Base-by-base conservation (phyloP, 306 rosid genomes). In the Dryas octopetala region DNA sequence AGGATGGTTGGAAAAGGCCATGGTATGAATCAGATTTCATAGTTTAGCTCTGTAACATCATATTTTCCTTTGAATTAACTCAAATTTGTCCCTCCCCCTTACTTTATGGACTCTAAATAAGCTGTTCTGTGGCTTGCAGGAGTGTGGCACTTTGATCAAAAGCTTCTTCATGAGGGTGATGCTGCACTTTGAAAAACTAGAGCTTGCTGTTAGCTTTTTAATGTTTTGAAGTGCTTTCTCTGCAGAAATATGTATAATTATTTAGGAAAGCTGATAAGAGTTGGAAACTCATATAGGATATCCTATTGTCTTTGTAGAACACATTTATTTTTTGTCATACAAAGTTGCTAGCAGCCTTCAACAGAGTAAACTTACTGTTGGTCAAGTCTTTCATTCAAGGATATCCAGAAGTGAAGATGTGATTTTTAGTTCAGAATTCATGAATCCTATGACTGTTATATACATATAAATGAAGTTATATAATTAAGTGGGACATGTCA, bases 81-180 rank as follows among this genome's bases (percentile, higher is more conserved):
- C 12, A 66, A 28, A 52, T 69, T 4, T 23, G 58, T 5, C 15
- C 49, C 9, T 11, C 63, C 7, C 2, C n/a, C 5, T n/a, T 50
- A 61, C 5, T 48, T 62, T 15, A 5, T 23, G 58, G 51, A 48
- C 74, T 45, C 57, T 60, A 46, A 26, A 38, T 57, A 63, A 4
- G 40, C 17, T 66, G 74, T 83, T 78, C 44, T 59, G 67, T 54
- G 68, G 60, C 45, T 44, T 62, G 32, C 89, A 94, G 97, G 98
- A 83, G 95, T 87, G 10, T 95, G 96, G 97, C 97, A 91, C 88
- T 91, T 95, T 62, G 93, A 95, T 89, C 96, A 91, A 90, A 67
- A 50, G 80, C 79, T 91, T 71, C 95, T 91, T 45, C 85, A 84
- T 10, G 90, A 84, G 70, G 86, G n/a, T n/a, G 70, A 50, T 44